phyloP scores from a whole-genome alignment of 768 basidiomycete genomes.

The Scleroderma bovista region DNA sequence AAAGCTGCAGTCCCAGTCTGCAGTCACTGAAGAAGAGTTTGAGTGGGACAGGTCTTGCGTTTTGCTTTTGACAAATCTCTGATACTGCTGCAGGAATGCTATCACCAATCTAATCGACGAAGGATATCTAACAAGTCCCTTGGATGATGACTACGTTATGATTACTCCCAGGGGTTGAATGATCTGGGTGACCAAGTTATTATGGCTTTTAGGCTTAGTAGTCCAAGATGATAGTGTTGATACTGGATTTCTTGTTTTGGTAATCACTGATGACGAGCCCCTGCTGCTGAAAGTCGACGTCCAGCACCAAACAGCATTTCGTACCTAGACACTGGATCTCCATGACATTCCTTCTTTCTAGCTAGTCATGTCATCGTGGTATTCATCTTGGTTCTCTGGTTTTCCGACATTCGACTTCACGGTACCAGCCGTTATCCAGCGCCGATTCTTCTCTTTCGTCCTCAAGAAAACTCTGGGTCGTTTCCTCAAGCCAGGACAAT shows the following conservation, averaged over 20 bases:
- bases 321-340: neutral
- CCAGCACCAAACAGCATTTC: neutral
- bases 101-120: conserved; percentile 19
- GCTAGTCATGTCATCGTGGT: conserved; percentile 48
- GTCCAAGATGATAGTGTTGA: neutral
- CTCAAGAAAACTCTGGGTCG: conserved; percentile 80
- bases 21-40: conserved; percentile 18
- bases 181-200: no score
- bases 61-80: neutral
- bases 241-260: neutral
- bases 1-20: conserved; percentile 3
- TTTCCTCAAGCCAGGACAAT: conserved; percentile 83
- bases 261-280: neutral
- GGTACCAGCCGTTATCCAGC: conserved; percentile 71
- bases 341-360: neutral
- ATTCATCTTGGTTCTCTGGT: conserved; percentile 45
- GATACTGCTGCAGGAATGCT: conserved; percentile 10
- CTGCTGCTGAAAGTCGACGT: neutral
- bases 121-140: conserved; percentile 26
- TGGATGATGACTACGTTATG: conserved; percentile 24
- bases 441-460: conserved; percentile 85
- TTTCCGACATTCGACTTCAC: conserved; percentile 62
- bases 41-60: conserved; percentile 9
- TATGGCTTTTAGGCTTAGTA: neutral
- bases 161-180: conserved; percentile 23